These are phyloP conservation scores for Knoxdaviesia proteae DNA, from an alignment of 2,329 filamentous ascomycete genomes.

Conservation along the genomic window DNA sequence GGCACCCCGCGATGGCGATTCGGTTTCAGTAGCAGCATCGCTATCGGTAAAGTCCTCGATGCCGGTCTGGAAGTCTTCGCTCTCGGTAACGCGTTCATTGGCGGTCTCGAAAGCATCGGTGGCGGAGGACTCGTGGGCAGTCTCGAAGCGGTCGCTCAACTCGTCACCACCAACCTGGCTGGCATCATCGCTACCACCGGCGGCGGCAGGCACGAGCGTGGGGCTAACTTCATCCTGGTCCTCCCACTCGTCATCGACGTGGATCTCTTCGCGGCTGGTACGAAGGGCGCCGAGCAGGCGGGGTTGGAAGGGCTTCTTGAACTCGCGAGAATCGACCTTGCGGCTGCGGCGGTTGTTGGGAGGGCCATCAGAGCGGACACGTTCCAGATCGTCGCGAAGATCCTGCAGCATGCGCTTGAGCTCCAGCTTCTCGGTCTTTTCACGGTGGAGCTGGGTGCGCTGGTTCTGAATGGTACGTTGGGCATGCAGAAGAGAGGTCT, in stretches of 20 bases:
- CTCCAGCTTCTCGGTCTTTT: conserved; percentile 97
- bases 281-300: conserved; percentile 59
- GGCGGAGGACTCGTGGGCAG: conserved; percentile 45
- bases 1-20: conserved; percentile 30
- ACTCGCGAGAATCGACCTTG: conserved; percentile 42
- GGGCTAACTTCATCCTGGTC: conserved; percentile 37
- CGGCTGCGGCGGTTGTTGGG: conserved; percentile 36
- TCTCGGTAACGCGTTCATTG: conserved; percentile 70
- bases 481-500: conserved; percentile 82
- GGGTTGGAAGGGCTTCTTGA: conserved; percentile 50
- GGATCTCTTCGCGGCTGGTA: conserved; percentile 55
- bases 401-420: conserved; percentile 90
- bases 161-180: conserved; percentile 13
- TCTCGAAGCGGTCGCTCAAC: conserved; percentile 53
- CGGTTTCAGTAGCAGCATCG: conserved; percentile 73
- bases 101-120: conserved; percentile 45
- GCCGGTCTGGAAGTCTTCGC: conserved; percentile 90
- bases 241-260: conserved; percentile 78
- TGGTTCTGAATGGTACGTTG: conserved; percentile 93
- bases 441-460: conserved; percentile 83
- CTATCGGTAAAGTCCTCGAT: conserved; percentile 56
- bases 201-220: conserved; percentile 1
- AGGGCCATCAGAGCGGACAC: conserved; percentile 29
- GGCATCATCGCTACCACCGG: not conserved
- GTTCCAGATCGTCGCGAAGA: conserved; percentile 73